Percentiles rank a stretch among this genome's conserved stretches.
Evolutionary conservation across 1,139 yeast species (phyloP).

Genomic region (Pichia sp.): DNA sequence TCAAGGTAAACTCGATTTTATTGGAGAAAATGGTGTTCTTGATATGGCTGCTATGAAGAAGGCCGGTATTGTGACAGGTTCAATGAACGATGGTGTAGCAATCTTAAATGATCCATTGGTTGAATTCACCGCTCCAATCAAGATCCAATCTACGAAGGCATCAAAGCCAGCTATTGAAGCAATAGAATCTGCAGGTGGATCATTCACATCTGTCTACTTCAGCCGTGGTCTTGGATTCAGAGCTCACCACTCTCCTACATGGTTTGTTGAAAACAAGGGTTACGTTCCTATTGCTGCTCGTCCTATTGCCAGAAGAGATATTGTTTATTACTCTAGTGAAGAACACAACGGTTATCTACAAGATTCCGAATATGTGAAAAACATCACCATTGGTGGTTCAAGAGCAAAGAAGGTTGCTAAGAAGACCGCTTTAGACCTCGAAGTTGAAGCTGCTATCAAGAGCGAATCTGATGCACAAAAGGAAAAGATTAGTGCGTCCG

Average conservation of each 20-base stretch:
- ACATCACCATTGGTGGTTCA: slow-evolving; percentile 19
- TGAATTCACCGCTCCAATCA: slow-evolving; percentile 50
- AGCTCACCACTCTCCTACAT: slow-evolving; percentile 72
- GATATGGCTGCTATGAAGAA: slow-evolving; percentile 69
- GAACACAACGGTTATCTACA: slow-evolving; percentile 69
- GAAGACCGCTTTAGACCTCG: slow-evolving; percentile 15
- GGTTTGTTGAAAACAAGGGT: slow-evolving; percentile 61
- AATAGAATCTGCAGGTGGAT: slow-evolving; percentile 68
- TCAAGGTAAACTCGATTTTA: slow-evolving; percentile 54
- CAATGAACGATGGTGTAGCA: slow-evolving; percentile 74
- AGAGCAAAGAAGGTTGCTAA: slow-evolving; percentile 8
- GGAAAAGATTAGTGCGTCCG: slow-evolving; percentile 10
- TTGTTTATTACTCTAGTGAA: slow-evolving; percentile 66
- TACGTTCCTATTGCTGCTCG: slow-evolving; percentile 79
- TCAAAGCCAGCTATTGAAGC: slow-evolving; percentile 64
- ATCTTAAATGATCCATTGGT: slow-evolving; percentile 53
- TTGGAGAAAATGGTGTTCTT: slow-evolving; percentile 57
- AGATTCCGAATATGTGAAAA: slow-evolving; percentile 22
- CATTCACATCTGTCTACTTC: slow-evolving; percentile 67
- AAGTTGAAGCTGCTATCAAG: slow-evolving; percentile 7
- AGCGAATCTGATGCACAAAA: slow-evolving; percentile 3
- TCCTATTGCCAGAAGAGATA: slow-evolving; percentile 78
- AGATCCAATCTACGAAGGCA: slow-evolving; percentile 78
- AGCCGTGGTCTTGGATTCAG: slow-evolving; percentile 53
- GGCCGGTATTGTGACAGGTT: slow-evolving; percentile 65